Percentiles rank a stretch among this genome's conserved stretches.
Conservation (phyloP, 2,329 filamentous ascomycete genomes). For the Calonectria leucothoes region DNA sequence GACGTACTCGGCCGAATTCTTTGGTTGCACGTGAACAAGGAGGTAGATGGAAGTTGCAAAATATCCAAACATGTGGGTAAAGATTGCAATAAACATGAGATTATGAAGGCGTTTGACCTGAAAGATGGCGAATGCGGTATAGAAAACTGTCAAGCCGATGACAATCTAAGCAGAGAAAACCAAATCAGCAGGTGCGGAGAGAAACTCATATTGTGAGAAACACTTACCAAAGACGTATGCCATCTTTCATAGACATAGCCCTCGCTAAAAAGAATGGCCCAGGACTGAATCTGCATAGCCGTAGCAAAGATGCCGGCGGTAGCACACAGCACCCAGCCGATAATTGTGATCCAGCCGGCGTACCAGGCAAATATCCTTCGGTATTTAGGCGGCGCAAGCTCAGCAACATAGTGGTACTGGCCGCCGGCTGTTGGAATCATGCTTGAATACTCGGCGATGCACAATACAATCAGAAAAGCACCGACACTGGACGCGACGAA, state of each 20-base stretch:
- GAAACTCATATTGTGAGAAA: not conserved
- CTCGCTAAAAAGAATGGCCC: constrained; percentile 12
- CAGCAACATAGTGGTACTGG: constrained; percentile 21
- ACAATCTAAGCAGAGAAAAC: constrained; percentile 2
- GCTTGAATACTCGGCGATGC: constrained; percentile 15
- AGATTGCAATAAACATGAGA: constrained; percentile 9
- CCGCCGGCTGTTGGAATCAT: constrained; percentile 19
- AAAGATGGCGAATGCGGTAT: constrained; percentile 8
- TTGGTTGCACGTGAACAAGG: constrained; percentile 1
- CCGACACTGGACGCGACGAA: not conserved
- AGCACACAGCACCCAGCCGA: constrained; percentile 12
- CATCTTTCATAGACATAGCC: constrained; percentile 14
- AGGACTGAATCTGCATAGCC: constrained; percentile 19
- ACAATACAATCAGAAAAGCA: not conserved
- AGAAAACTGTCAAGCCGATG: constrained; percentile 9
- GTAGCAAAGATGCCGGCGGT: constrained; percentile 18
- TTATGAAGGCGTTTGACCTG: constrained; percentile 9
- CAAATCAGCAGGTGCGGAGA: not conserved
- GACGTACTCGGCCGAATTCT: constrained; percentile 13
- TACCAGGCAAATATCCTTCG: constrained; percentile 15
- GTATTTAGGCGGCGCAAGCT: constrained; percentile 13
- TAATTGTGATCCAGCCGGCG: constrained; percentile 19
- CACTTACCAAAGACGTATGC: constrained; percentile 11
- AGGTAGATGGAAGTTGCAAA: constrained; percentile 17
- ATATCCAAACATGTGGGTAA: constrained; percentile 7